These are phyloP conservation scores for Coemansia sp. DNA, from an alignment of 192 early-diverging fungal species.

Conservation along the genomic window DNA sequence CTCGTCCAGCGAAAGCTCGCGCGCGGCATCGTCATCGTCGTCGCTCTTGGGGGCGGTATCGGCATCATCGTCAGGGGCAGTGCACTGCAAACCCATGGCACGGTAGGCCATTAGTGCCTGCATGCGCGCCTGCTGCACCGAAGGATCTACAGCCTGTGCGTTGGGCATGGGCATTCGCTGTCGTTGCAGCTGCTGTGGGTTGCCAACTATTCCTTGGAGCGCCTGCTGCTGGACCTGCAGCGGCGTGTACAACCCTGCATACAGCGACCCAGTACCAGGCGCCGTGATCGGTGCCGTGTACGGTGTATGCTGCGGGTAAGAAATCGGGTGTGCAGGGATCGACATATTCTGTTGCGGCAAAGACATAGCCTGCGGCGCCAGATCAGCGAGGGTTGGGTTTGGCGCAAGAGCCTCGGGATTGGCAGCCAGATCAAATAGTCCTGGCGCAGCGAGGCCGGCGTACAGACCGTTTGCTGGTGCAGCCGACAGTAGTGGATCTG, in stretches of 20 bases:
- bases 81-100: conserved; percentile 54
- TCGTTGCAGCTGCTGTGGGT: conserved; percentile 20
- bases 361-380: conserved; percentile 38
- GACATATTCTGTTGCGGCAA: conserved; percentile 23
- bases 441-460: conserved; percentile 18
- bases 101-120: conserved; percentile 53
- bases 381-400: conserved; percentile 7
- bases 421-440: conserved; percentile 27
- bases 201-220: conserved; percentile 7
- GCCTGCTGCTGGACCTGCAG: conserved; percentile 40
- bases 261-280: conserved; percentile 19
- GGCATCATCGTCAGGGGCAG: conserved; percentile 34
- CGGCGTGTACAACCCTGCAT: conserved; percentile 41
- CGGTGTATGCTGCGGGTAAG: conserved; percentile 16
- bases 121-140: conserved; percentile 43
- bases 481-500: conserved; percentile 47
- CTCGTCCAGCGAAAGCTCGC: conserved; percentile 47
- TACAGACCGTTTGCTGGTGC: conserved; percentile 26
- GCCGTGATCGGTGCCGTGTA: conserved; percentile 12
- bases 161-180: conserved; percentile 44
- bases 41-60: neutral
- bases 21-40: conserved; percentile 19
- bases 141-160: conserved; percentile 43
- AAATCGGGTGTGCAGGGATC: conserved; percentile 31
- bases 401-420: conserved; percentile 1